Evolutionary conservation across 441 rosid genomes (phyloP).

Genomic region (Brassica hybrid): DNA sequence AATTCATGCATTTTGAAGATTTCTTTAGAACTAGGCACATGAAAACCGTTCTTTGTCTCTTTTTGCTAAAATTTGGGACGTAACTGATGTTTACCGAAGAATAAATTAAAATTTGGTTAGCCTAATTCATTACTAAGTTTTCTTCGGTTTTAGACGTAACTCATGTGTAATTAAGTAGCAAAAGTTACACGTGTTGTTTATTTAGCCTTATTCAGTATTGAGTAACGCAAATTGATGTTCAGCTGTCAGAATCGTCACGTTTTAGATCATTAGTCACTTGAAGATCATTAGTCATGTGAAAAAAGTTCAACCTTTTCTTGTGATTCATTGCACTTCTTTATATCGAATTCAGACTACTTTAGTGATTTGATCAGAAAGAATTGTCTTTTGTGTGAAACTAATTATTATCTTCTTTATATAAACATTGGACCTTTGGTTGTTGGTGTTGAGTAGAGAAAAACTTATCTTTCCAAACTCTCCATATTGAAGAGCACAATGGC

Average conservation of each 20-base stretch:
- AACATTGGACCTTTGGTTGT: slow-evolving; percentile 4
- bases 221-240: background rate
- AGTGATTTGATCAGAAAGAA: slow-evolving; percentile 5
- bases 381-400: slow-evolving; percentile 4
- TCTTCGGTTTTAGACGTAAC: background rate
- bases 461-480: background rate
- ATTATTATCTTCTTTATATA: slow-evolving; percentile 5
- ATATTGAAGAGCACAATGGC: background rate
- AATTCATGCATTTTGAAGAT: background rate
- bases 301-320: background rate
- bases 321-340: slow-evolving; percentile 8
- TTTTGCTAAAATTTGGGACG: background rate
- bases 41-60: slow-evolving; percentile 9
- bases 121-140: slow-evolving; percentile 2
- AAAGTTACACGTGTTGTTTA: background rate
- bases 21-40: slow-evolving; percentile 14
- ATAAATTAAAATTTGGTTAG: background rate
- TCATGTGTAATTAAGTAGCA: background rate
- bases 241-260: slow-evolving; percentile 9
- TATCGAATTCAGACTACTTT: slow-evolving; percentile 14
- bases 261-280: slow-evolving; percentile 13
- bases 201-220: background rate
- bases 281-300: background rate
- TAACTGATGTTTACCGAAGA: slow-evolving; percentile 10
- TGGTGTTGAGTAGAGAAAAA: slow-evolving; percentile 17